Evolutionary conservation across 768 basidiomycete species (phyloP).

Genomic region (Russula brevipes): DNA sequence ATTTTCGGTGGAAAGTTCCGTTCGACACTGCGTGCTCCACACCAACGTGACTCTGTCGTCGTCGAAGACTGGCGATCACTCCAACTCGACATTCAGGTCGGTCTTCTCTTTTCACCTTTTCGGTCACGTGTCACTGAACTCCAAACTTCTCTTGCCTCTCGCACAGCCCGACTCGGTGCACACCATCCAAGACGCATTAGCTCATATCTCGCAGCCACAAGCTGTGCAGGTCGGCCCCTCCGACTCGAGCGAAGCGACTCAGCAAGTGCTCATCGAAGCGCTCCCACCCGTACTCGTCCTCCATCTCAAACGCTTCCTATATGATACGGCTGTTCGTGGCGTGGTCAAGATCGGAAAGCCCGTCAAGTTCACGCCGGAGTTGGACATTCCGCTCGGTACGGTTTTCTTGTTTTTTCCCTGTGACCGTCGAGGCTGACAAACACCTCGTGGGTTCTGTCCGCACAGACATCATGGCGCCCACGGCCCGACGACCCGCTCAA

Average conservation of each 20-base stretch:
- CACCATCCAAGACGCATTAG: slow-evolving; percentile 79
- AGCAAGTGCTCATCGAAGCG: slow-evolving; percentile 70
- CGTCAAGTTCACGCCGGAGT: slow-evolving; percentile 67
- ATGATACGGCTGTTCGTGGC: slow-evolving; percentile 66
- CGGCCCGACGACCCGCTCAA: slow-evolving; percentile 47
- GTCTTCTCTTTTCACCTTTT: slow-evolving; percentile 1
- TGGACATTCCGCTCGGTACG: slow-evolving; percentile 70
- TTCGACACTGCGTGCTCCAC: slow-evolving; percentile 73
- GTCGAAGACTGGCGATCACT: slow-evolving; percentile 91
- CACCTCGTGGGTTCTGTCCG: no score
- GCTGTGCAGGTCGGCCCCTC: slow-evolving; percentile 59
- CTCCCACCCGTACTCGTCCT: slow-evolving; percentile 81
- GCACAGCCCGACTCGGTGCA: slow-evolving; percentile 63
- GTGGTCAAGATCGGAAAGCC: slow-evolving; percentile 86
- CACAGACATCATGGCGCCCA: slow-evolving; percentile 28
- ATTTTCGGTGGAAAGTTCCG: slow-evolving; percentile 94
- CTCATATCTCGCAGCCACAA: slow-evolving; percentile 73
- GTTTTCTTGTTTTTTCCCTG: neutral
- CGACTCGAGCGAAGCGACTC: slow-evolving; percentile 60
- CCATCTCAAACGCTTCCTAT: slow-evolving; percentile 88
- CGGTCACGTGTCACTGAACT: neutral
- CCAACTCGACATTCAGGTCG: slow-evolving; percentile 82
- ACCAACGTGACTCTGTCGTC: slow-evolving; percentile 79
- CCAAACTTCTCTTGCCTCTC: neutral
- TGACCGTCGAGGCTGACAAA: neutral